Conservation (phyloP, 2,329 filamentous ascomycete species). For the Domatiomyces catenatus region DNA sequence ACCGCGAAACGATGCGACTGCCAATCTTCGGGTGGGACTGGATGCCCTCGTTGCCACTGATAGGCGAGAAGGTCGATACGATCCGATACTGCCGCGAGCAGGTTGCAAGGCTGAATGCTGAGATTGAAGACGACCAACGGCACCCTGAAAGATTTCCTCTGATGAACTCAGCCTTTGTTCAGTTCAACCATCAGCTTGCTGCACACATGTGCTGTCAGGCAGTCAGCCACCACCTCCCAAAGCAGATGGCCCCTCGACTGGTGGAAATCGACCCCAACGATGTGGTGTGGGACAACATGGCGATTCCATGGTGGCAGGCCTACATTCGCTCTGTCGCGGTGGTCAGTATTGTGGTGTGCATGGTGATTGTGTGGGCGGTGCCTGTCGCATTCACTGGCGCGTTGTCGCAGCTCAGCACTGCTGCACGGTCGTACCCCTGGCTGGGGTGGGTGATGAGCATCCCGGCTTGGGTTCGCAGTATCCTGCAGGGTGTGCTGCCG, state of each 20-base stretch:
- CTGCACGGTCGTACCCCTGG: slow-evolving; percentile 53
- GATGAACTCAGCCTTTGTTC: slow-evolving; percentile 95
- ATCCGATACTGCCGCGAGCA: slow-evolving; percentile 85
- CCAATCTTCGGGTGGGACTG: slow-evolving; percentile 47
- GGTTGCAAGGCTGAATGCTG: slow-evolving; percentile 70
- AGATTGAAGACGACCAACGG: slow-evolving; percentile 81
- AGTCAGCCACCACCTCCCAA: slow-evolving; percentile 76
- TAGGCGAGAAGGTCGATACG: slow-evolving; percentile 84
- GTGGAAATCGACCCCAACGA: slow-evolving; percentile 91
- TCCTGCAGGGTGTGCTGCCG: slow-evolving; percentile 76
- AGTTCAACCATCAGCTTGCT: slow-evolving; percentile 95
- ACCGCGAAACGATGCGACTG: slow-evolving; percentile 72
- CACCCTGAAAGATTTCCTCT: slow-evolving; percentile 72
- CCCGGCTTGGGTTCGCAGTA: slow-evolving; percentile 45
- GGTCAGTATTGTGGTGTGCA: slow-evolving; percentile 48
- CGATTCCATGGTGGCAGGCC: slow-evolving; percentile 81
- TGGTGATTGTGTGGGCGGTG: slow-evolving; percentile 80
- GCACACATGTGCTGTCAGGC: slow-evolving; percentile 97
- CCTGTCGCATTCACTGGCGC: slow-evolving; percentile 79
- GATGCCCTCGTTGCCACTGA: slow-evolving; percentile 61
- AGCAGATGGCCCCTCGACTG: slow-evolving; percentile 79
- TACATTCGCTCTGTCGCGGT: slow-evolving; percentile 59
- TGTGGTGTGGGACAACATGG: slow-evolving; percentile 95
- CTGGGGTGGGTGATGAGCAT: slow-evolving; percentile 52
- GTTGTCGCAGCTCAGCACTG: slow-evolving; percentile 57